Conservation (phyloP, 2,329 filamentous ascomycete genomes). For the Colletotrichum sp. region DNA sequence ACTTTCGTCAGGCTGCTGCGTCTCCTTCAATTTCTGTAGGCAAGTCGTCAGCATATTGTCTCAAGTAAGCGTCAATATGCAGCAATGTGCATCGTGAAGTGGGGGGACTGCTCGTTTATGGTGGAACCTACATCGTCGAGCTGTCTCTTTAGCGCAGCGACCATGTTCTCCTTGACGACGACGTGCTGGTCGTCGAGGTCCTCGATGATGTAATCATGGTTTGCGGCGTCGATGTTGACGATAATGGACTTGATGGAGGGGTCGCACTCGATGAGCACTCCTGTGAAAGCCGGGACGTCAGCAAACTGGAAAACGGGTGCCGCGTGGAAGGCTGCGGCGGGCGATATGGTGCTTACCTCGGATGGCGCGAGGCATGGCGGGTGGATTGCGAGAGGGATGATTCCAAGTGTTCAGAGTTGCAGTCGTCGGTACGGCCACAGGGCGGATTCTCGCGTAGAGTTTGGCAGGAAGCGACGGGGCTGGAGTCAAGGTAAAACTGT, state of each 20-base stretch:
- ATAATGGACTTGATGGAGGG: constrained; percentile 90
- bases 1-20: constrained; percentile 55
- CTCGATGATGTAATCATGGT: constrained; percentile 79
- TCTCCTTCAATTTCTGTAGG: constrained; percentile 54
- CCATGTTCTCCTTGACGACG: constrained; percentile 76
- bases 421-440: not conserved
- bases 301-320: constrained; percentile 1
- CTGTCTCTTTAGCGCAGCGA: constrained; percentile 68
- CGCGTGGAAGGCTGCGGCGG: not conserved
- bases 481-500: not conserved
- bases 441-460: not conserved
- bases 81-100: not conserved
- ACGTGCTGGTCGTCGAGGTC: constrained; percentile 80
- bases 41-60: not conserved
- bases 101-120: not conserved
- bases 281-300: constrained; percentile 38
- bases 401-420: not conserved
- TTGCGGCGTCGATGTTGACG: constrained; percentile 73
- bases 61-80: not conserved
- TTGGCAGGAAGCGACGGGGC: not conserved
- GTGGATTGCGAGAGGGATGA: not conserved
- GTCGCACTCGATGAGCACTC: constrained; percentile 81
- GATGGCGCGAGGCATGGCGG: constrained; percentile 61
- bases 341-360: constrained; percentile 44
- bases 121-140: constrained; percentile 66